Evolutionary conservation across 768 basidiomycete species (phyloP), one percentile per base, ranked within the genome.

Genomic region (Filobasidium floriforme): DNA sequence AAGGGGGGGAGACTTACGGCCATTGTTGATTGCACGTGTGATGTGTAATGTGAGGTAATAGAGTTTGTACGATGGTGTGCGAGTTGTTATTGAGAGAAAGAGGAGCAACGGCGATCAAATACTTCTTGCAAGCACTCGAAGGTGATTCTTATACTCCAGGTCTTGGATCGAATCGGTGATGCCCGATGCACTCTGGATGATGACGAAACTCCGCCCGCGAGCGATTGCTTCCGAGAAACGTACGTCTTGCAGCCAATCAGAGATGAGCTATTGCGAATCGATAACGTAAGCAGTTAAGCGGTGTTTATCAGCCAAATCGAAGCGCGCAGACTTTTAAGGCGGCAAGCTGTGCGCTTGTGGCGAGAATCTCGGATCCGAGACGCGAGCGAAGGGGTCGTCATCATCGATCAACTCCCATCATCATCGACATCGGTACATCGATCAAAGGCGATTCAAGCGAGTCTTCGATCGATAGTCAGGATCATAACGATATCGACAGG

Each of bases 1-100:
- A 15, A 24, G 54, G 7, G 24, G 24, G 24, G 4, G 24, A 15
- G 54, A 49, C 54, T 57, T 15, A 57, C 54, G 24, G 54, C 54
- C 54, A 57, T 57, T 57, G 46, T n/a, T n/a, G n/a, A n/a, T 54
- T 44, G 43, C 19, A 44, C 19, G 43, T 44, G 26, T 26, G 26
- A 28, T 15, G 4, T 19, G 54, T 15, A 24, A 24, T 57, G 22
- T 57, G 54, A 7, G 22, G 22, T 57, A n/a, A 15, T 24, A 4
- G 54, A 7, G 22, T 15, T 57, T 14, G 54, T 24, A 24, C 22
- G 54, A 57, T 14, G 3, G 54, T 49, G 46, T 49, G 46, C 4
- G 12, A 37, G 32, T 37, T 4, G 46, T 18, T 49, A 14, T 15
- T 6, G 18, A 15, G 46, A 49, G 15, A 22, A 49, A 18, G 46